phyloP scores from a whole-genome alignment of 768 basidiomycete genomes.

The Suillus subalutaceus region DNA sequence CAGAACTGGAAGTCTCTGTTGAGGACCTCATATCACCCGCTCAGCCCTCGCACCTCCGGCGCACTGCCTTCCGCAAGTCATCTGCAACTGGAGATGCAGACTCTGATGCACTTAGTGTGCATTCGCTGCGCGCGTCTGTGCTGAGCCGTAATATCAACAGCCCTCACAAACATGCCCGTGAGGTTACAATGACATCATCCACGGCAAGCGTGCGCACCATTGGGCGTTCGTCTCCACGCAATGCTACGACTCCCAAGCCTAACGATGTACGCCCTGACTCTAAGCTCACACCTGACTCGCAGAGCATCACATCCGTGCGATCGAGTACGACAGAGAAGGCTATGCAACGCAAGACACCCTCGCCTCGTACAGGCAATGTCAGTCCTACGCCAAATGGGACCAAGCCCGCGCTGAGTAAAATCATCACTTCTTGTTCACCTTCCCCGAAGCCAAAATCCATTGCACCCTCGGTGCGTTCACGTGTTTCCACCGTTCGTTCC shows the following conservation, averaged over 20 bases:
- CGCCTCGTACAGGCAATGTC: constrained; percentile 5
- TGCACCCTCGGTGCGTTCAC: constrained; percentile 19
- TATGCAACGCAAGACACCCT: constrained; percentile 1
- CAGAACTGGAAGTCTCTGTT: constrained; percentile 80
- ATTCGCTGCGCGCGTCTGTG: constrained; percentile 50
- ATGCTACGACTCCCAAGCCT: constrained; percentile 25
- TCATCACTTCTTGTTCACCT: constrained; percentile 14
- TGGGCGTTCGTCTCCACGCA: constrained; percentile 28
- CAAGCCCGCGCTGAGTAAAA: constrained; percentile 17
- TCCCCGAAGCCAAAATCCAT: constrained; percentile 17
- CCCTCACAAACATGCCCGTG: constrained; percentile 25
- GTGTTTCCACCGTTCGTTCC: constrained; percentile 30
- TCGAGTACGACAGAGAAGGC: constrained; percentile 28
- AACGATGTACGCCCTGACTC: constrained; percentile 65
- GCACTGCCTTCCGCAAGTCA: constrained; percentile 15
- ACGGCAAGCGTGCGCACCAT: constrained; percentile 31
- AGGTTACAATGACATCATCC: constrained; percentile 26
- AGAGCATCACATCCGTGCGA: constrained; percentile 29
- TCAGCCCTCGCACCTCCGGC: constrained; percentile 26
- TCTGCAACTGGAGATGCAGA: constrained; percentile 30
- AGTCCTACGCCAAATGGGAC: constrained; percentile 7
- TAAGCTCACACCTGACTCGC: constrained; percentile 61
- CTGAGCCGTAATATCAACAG: constrained; percentile 36
- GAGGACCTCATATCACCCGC: constrained; percentile 68
- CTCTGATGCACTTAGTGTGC: constrained; percentile 44